Base-by-base conservation (phyloP, 2,329 filamentous ascomycete genomes). In the Alternaria rosae region DNA sequence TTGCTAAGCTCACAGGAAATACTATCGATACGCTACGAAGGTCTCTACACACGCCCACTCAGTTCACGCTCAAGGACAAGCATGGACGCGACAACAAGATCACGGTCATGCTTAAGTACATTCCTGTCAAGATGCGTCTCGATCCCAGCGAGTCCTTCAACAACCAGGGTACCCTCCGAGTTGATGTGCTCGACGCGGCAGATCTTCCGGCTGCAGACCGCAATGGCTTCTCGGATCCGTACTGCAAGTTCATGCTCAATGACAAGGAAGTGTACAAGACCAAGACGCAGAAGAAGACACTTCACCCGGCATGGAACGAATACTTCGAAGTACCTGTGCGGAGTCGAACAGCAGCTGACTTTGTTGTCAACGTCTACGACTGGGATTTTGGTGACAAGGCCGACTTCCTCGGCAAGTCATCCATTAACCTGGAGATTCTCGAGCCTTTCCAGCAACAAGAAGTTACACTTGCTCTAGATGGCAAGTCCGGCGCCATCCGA, bases 341-440 rank as follows among this genome's bases (percentile, higher is more conserved):
- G 17, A 97, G 93, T 13, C 87, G 95, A 61, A 97, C 93, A 15
- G 93, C 86, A 0, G 91, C 94, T 38, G 88, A 95, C 25, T 95
- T 99, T 80, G 86, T 85, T 30, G 89, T 93, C 73, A 91, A 92
- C 58, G 89, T 98, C 3, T 97, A 90, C 77, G 95, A 99, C 76
- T 99, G 94, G 88, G 95, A 99, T 78, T 97, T 98, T 83, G 94
- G 92, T 50, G 93, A 97, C 78, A 94, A 94, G 80, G 93, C 94
- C 1, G 95, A 99, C 79, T 92, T 91, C 77, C 83, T 99, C n/a
- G 95, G 95, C 45, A 86, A 85, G 61, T 85, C 92, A 0, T 82
- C 83, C 5, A 92, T 99, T 74, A 89, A 92, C 70, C 86, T 99
- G 15, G 88, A 91, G 52, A 80, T 89, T 30, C 85, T 99, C 8